These are phyloP conservation scores for Populus hybrid DNA, from an alignment of 441 rosid genomes.

Conservation along the genomic window DNA sequence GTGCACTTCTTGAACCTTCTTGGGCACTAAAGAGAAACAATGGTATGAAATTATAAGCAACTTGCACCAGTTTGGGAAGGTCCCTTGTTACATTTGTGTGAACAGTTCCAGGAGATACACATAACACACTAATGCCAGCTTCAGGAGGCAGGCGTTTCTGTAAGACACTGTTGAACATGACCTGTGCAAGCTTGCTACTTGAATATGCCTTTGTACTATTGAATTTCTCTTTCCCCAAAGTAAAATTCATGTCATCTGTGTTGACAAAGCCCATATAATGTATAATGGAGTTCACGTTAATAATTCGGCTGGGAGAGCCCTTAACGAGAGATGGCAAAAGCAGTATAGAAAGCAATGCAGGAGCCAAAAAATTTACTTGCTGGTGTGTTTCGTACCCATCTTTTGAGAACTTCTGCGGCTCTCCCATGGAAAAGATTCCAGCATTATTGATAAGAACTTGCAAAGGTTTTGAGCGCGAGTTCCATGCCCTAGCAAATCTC, in stretches of 20 bases:
- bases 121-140: slow-evolving; percentile 44
- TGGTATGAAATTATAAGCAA: slow-evolving; percentile 55
- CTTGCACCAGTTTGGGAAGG: slow-evolving; percentile 63
- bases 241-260: slow-evolving; percentile 72
- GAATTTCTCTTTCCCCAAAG: slow-evolving; percentile 56
- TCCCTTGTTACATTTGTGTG: slow-evolving; percentile 86
- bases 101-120: slow-evolving; percentile 80
- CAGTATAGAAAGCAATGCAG: slow-evolving; percentile 72
- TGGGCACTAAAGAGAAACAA: slow-evolving; percentile 67
- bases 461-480: slow-evolving; percentile 54
- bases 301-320: slow-evolving; percentile 80
- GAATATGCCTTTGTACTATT: slow-evolving; percentile 64
- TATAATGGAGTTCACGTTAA: slow-evolving; percentile 77
- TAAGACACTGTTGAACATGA: slow-evolving; percentile 76
- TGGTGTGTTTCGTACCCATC: slow-evolving; percentile 77
- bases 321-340: slow-evolving; percentile 75
- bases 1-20: slow-evolving; percentile 80
- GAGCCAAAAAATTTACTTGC: slow-evolving; percentile 92
- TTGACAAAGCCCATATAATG: slow-evolving; percentile 61
- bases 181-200: slow-evolving; percentile 84
- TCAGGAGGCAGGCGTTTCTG: slow-evolving; percentile 55
- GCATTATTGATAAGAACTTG: slow-evolving; percentile 84
- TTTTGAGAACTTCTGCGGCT: slow-evolving; percentile 72
- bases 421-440: slow-evolving; percentile 80
- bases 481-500: slow-evolving; percentile 66